These are phyloP conservation scores for Eucalyptus coolabah DNA, from an alignment of 345 rosid species.

Conservation along the genomic window DNA sequence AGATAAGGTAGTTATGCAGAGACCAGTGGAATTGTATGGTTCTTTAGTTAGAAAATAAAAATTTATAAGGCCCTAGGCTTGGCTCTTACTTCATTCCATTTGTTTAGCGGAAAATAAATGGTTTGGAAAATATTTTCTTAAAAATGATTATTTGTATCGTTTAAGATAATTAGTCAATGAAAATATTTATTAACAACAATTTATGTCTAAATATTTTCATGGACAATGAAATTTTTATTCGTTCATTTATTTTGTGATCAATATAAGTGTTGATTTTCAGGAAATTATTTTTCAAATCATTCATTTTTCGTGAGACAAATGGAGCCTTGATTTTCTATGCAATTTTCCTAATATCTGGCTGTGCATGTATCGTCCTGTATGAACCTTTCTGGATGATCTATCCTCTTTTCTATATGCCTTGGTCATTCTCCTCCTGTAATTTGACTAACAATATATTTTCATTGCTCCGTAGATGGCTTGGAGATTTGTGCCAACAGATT, in stretches of 20 bases:
- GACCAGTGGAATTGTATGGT: background rate
- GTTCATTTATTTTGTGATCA: background rate
- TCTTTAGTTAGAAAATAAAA: background rate
- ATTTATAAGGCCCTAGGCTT: background rate
- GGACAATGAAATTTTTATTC: background rate
- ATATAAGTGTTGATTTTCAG: background rate
- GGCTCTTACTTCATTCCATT: background rate
- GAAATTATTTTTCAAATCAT: background rate
- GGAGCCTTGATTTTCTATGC: background rate
- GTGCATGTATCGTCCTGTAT: background rate
- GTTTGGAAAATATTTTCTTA: background rate
- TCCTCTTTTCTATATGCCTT: background rate
- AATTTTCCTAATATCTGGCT: background rate
- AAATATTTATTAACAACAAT: background rate
- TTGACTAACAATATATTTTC: background rate
- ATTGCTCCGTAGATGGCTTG: conserved; percentile 4
- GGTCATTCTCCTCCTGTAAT: background rate
- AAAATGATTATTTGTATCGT: background rate
- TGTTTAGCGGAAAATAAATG: background rate
- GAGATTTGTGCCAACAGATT: background rate
- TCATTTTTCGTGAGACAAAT: background rate
- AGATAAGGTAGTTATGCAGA: background rate
- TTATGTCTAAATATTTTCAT: background rate
- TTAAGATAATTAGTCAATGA: background rate
- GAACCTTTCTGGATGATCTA: background rate